Percentiles rank a stretch among this genome's conserved stretches.
phyloP scores from a whole-genome alignment of 2,329 filamentous ascomycete species.

The Diaporthe australafricana region DNA sequence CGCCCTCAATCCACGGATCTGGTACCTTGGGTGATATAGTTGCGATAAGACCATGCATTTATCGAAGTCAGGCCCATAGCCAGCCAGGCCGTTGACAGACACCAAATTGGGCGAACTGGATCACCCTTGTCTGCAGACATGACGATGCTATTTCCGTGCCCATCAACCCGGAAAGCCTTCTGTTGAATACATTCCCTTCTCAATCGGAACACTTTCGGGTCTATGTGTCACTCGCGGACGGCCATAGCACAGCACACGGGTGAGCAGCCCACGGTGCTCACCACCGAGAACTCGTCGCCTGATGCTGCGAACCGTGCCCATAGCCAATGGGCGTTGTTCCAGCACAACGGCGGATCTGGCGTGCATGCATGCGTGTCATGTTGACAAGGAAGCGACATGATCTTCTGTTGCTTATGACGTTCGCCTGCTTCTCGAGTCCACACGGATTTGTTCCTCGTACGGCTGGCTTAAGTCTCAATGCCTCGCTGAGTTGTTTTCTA shows the following conservation, averaged over 20 bases:
- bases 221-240: too few species aligned
- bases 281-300: not conserved
- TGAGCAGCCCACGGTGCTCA: too few species aligned
- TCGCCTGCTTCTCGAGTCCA: not conserved
- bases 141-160: too few species aligned
- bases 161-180: too few species aligned
- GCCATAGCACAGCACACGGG: too few species aligned
- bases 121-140: too few species aligned
- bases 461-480: not conserved
- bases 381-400: not conserved
- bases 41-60: not conserved
- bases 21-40: too few species aligned
- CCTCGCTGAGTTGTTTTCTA: not conserved
- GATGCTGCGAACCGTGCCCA: not conserved
- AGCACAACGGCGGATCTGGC: not conserved
- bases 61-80: not conserved
- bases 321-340: slow-evolving; percentile 1
- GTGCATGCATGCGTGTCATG: not conserved
- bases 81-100: not conserved
- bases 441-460: not conserved
- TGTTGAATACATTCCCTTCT: too few species aligned
- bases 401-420: not conserved
- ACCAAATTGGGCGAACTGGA: too few species aligned
- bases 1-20: not conserved
- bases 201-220: too few species aligned